Evolutionary conservation across 768 basidiomycete species (phyloP), one percentile per base, ranked within the genome.

Genomic region (Mrakia blollopis): DNA sequence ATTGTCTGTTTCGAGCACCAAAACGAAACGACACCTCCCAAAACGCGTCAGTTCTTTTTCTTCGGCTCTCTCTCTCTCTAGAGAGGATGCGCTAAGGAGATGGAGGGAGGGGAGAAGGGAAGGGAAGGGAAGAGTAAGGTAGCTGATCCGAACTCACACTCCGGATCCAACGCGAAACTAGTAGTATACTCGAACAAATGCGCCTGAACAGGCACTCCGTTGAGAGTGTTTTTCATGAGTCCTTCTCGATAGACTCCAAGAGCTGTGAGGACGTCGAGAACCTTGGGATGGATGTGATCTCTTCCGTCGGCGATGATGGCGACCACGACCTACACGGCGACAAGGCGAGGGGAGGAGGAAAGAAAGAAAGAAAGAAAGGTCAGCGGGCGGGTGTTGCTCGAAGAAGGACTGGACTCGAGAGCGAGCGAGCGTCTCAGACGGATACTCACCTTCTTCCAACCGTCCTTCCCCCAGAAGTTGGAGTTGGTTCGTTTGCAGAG

Each of bases 281-380:
- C 84, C 41, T 92, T 90, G 82, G 92, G 92, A 86, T 93, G 92
- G 85, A 93, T 87, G 85, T 93, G 92, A 85, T 82, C 91, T 37
- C 92, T 89, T 62, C 92, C 92, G 80, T 94, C 92, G 47, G 91
- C 92, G 35, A 93, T 92, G 72, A 94, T 85, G 81, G 92, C 93
- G 44, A 94, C 92, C 54, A 94, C 92, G 57, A 92, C 89, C 79
- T 80, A 57, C 3, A 47, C 2, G 14, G 2, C 2, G 14, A 47
- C 9, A 47, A 47, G 9, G 10, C 16, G 72, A 23, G 10, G 6
- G n/a, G 10, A 44, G 10, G 5, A 23, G 32, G 30, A 14, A 30
- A 16, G 16, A 28, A 25, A 3, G 30, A 44, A 28, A 52, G 21
- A 5, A 30, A 10, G 39, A 47, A 5, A 30, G 23, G 23, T 62